A percentile compares a stretch with the other conserved stretches of the same genome.
Conservation (phyloP, 148 eudicot genomes). For the Amaranthus cruentus region DNA sequence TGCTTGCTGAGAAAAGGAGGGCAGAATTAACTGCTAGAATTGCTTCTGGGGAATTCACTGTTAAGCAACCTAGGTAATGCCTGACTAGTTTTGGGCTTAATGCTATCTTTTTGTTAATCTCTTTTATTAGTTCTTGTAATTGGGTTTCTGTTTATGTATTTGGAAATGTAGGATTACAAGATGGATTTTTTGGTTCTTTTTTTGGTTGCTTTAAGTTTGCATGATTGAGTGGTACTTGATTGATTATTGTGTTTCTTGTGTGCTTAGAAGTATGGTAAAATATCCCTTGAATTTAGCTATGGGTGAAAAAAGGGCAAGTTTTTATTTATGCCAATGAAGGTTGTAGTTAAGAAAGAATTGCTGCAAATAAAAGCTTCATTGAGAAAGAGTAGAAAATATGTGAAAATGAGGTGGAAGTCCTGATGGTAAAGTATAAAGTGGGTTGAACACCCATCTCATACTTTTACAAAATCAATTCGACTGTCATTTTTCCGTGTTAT, state of each 20-base stretch:
- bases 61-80: conserved; percentile 58
- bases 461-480: too few relatives aligned
- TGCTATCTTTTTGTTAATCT: neutral
- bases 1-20: conserved; percentile 53
- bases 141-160: neutral
- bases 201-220: neutral
- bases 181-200: neutral
- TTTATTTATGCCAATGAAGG: neutral
- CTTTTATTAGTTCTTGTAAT: conserved; percentile 1
- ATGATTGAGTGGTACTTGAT: neutral
- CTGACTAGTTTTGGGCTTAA: neutral
- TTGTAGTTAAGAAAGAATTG: neutral
- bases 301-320: neutral
- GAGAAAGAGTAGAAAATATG: too few relatives aligned
- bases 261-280: neutral
- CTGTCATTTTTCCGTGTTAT: too few relatives aligned
- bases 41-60: conserved; percentile 90
- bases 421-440: too few relatives aligned
- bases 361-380: too few relatives aligned
- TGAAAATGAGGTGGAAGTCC: too few relatives aligned
- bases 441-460: too few relatives aligned
- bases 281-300: neutral
- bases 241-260: neutral
- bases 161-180: conserved; percentile 4
- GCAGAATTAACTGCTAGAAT: conserved; percentile 77